Conservation (phyloP, 1,284 basidiomycete species). For the Trametes hirsuta region DNA sequence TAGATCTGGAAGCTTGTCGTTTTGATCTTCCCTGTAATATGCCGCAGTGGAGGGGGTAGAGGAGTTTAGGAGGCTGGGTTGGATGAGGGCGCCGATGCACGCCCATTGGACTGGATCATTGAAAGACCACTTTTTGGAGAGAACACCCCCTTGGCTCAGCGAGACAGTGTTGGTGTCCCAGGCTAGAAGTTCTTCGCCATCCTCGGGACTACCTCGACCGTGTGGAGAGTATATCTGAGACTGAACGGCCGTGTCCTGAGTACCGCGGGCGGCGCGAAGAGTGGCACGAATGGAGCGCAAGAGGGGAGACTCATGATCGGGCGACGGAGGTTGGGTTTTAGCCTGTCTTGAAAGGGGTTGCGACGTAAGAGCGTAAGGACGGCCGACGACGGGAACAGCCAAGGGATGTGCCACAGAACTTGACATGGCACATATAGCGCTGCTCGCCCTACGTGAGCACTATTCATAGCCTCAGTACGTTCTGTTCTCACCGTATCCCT, state of each 20-base stretch:
- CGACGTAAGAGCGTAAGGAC: not conserved
- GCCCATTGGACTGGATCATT: constrained; percentile 72
- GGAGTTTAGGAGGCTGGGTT: constrained; percentile 38
- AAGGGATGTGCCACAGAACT: not conserved
- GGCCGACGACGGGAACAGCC: constrained; percentile 11
- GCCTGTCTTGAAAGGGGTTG: constrained; percentile 10
- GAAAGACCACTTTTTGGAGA: constrained; percentile 79
- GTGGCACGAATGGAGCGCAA: constrained; percentile 30
- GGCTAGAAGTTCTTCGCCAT: constrained; percentile 55
- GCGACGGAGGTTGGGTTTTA: not conserved
- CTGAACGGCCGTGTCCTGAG: constrained; percentile 18
- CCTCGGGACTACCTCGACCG: constrained; percentile 12
- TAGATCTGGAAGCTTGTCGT: constrained; percentile 37
- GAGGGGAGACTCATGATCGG: constrained; percentile 25
- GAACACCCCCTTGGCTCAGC: constrained; percentile 69
- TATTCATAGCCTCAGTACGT: too few relatives aligned
- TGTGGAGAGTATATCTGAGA: constrained; percentile 15
- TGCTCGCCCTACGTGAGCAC: too few relatives aligned
- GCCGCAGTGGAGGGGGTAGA: constrained; percentile 36
- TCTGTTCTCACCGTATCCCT: too few relatives aligned
- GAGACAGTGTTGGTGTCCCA: constrained; percentile 76
- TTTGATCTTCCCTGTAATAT: constrained; percentile 40
- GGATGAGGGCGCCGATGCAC: constrained; percentile 74
- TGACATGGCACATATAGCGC: constrained; percentile 4
- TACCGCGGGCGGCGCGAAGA: constrained; percentile 27